Percentiles rank a stretch among this genome's conserved stretches.
phyloP scores from a whole-genome alignment of 345 rosid species.

The Eucalyptus shirleyi region DNA sequence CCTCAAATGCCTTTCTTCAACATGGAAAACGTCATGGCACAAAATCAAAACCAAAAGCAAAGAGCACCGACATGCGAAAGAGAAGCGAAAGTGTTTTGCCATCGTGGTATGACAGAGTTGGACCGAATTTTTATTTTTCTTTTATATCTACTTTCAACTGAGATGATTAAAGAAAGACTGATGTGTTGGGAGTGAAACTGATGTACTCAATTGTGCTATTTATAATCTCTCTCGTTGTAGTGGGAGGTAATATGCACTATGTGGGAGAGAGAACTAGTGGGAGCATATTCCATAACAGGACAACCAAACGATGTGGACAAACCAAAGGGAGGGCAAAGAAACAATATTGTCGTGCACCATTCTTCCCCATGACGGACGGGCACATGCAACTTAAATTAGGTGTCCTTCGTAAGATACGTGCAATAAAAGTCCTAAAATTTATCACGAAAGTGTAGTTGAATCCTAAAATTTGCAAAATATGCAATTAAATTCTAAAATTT shows the following conservation, averaged over 20 bases:
- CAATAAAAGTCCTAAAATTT: too few species aligned
- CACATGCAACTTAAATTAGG: not conserved
- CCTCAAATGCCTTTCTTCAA: not conserved
- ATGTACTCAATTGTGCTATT: not conserved
- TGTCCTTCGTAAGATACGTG: not conserved
- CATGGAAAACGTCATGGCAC: slow-evolving; percentile 1
- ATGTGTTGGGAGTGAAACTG: not conserved
- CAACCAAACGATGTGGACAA: not conserved
- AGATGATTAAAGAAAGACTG: not conserved
- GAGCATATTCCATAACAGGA: not conserved
- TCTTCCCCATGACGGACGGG: not conserved
- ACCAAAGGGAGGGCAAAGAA: not conserved
- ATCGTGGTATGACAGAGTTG: not conserved
- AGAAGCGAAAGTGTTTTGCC: not conserved
- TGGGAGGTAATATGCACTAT: not conserved
- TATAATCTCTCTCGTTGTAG: not conserved
- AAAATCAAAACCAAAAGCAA: slow-evolving; percentile 1
- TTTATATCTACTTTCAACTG: not conserved
- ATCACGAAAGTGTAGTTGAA: too few species aligned
- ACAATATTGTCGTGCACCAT: not conserved
- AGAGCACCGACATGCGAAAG: not conserved
- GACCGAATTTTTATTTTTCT: not conserved
- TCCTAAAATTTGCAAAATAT: too few species aligned
- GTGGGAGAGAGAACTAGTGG: not conserved
- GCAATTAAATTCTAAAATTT: too few species aligned